A percentile compares a stretch with the other conserved stretches of the same genome.
These are phyloP conservation scores for Babesia ovis DNA, from an alignment of 169 alveolate species.

Conservation along the genomic window DNA sequence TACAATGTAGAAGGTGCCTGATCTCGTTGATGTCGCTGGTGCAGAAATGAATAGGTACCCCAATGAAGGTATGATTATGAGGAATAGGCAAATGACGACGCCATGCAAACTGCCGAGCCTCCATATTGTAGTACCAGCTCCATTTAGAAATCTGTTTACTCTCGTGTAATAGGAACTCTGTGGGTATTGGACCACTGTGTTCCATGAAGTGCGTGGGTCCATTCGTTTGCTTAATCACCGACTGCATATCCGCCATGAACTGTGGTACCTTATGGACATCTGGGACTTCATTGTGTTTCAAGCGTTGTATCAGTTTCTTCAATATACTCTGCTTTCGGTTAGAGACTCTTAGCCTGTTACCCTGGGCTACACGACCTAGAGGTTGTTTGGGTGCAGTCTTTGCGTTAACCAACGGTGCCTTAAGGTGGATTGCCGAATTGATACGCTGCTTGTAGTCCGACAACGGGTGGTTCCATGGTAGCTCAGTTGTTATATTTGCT, in stretches of 20 bases:
- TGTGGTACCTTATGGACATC: conserved; percentile 33
- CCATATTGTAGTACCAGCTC: conserved; percentile 83
- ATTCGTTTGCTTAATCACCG: conserved; percentile 26
- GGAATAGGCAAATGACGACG: conserved; percentile 79
- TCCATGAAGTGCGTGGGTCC: conserved; percentile 19
- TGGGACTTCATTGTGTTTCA: conserved; percentile 1
- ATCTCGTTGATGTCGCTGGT: conserved; percentile 82
- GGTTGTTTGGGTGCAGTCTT: neutral
- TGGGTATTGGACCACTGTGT: conserved; percentile 70
- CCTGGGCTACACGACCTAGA: neutral
- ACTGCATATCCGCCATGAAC: conserved; percentile 45
- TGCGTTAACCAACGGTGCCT: neutral
- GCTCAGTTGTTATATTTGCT: neutral
- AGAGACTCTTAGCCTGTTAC: neutral
- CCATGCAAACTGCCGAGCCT: conserved; percentile 84
- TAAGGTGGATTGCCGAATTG: conserved; percentile 6
- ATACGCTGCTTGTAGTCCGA: conserved; percentile 27
- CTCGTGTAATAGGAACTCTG: conserved; percentile 68
- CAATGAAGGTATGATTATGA: conserved; percentile 82
- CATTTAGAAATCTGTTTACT: conserved; percentile 77
- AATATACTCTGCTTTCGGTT: neutral
- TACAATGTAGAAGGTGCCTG: conserved; percentile 71
- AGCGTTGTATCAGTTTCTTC: neutral
- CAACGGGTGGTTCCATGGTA: conserved; percentile 8
- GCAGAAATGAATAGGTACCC: conserved; percentile 85